Base-by-base conservation (phyloP, 495 filamentous ascomycete genomes). In the Ramalina intermedia region DNA sequence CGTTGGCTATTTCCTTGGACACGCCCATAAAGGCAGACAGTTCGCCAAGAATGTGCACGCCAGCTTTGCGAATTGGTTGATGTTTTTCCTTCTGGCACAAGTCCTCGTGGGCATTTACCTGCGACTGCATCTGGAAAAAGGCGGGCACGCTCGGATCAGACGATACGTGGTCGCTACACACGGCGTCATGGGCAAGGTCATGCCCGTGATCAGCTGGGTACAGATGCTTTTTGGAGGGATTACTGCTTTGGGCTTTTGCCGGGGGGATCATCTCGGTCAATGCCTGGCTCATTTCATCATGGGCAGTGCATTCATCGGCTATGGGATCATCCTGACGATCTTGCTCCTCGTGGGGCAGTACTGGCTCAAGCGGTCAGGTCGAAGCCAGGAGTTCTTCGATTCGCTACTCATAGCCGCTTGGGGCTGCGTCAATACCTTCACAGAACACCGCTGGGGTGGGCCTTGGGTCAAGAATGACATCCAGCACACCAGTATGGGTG, bases 191-290 rank as follows among this genome's bases (percentile, higher is more conserved):
- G 91, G 91, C 35, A 96, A 94, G 63, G 63, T 75, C 0, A 83
- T 96, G 74, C 91, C 91, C 0, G 65, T 98, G 1, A 73, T 84
- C 4, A 76, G 82, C 36, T 98, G 91, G 91, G 76, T 83, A 8
- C 93, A 98, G 68, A 96, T 98, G 84, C 61, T 98, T 6, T 94
- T 98, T 63, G 91, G 91, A 26, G 93, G 91, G 8, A 95, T 98
- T 57, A 87, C 89, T 1, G 75, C 85, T 38, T 67, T 95, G 50
- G 91, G 91, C n/a, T 96, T 94, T 68, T 98, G 91, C 62, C 81
- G 82, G 46, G 88, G 71, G 21, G 91, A 96, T 44, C 91, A 96
- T 61, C 58, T 87, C 16, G 89, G 90, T 6, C 93, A 98, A 67
- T 98, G 91, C 66, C 66, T 86, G 24, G 93, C 91, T 27, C 91